Percentiles rank a stretch among this genome's conserved stretches.
Evolutionary conservation across 768 basidiomycete genomes (phyloP).

Genomic region (Mycena belliarum): DNA sequence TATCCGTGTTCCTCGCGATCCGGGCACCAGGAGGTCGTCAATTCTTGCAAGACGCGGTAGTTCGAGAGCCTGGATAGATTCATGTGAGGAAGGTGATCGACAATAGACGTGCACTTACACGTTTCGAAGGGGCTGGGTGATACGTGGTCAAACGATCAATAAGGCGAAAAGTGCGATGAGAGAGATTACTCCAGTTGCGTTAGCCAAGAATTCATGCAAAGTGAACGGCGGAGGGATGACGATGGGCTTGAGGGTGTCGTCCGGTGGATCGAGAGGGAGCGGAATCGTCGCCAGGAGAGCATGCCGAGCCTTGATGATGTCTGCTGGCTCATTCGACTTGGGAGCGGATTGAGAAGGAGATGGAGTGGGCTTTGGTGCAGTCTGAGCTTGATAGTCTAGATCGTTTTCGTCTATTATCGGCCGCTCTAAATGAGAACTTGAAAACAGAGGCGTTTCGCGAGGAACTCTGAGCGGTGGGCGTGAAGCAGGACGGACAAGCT

Average conservation of each 20-base stretch:
- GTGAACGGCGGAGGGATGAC: slow-evolving; percentile 63
- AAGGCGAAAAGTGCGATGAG: background rate
- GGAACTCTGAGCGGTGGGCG: slow-evolving; percentile 11
- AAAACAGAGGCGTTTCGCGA: slow-evolving; percentile 6
- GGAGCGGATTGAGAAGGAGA: slow-evolving; percentile 8
- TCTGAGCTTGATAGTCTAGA: slow-evolving; percentile 12
- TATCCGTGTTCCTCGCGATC: slow-evolving; percentile 85
- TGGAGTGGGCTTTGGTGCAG: background rate
- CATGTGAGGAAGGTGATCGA: background rate
- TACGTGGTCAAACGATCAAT: background rate
- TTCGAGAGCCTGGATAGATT: slow-evolving; percentile 51
- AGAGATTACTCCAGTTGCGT: slow-evolving; percentile 52
- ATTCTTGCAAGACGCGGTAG: slow-evolving; percentile 66
- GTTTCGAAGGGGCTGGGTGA: slow-evolving; percentile 55
- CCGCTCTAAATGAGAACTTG: background rate
- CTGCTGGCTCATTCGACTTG: slow-evolving; percentile 38
- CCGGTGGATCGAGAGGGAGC: slow-evolving; percentile 62
- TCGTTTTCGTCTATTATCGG: slow-evolving; percentile 10
- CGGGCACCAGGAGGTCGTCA: slow-evolving; percentile 76
- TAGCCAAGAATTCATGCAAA: slow-evolving; percentile 68
- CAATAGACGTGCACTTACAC: slow-evolving; percentile 38
- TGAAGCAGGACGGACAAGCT: slow-evolving; percentile 14
- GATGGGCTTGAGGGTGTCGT: slow-evolving; percentile 69
- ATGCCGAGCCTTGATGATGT: slow-evolving; percentile 55
- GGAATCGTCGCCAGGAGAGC: slow-evolving; percentile 60